These are phyloP conservation scores for Penicillium occitanis DNA, from an alignment of 2,329 filamentous ascomycete species.

Conservation along the genomic window DNA sequence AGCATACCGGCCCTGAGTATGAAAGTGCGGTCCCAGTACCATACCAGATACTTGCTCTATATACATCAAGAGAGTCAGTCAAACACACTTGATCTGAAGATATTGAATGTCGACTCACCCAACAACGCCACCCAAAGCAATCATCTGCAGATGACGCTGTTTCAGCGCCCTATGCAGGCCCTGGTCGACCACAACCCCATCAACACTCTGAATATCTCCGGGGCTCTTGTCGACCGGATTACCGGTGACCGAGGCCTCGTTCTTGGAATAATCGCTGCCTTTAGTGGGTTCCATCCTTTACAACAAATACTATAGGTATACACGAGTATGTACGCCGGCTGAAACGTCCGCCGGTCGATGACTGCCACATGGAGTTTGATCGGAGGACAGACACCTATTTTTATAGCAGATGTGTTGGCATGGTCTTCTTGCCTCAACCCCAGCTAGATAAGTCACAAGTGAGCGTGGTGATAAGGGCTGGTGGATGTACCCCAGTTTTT, in stretches of 20 bases:
- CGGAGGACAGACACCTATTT: conserved; percentile 1
- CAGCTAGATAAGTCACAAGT: background rate
- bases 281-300: background rate
- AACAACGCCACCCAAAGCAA: conserved; percentile 18
- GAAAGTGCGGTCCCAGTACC: conserved; percentile 19
- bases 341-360: background rate
- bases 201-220: conserved; percentile 7
- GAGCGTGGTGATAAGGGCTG: conserved; percentile 4
- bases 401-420: background rate
- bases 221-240: conserved; percentile 6
- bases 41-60: conserved; percentile 21
- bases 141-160: conserved; percentile 19
- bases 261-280: conserved; percentile 6
- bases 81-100: background rate
- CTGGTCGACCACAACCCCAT: conserved; percentile 13
- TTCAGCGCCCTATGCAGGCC: conserved; percentile 17
- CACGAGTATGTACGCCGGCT: conserved; percentile 1
- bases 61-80: background rate
- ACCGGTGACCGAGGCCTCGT: background rate
- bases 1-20: conserved; percentile 19
- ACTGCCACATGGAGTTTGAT: background rate
- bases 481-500: conserved; percentile 14
- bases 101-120: background rate
- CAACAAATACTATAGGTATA: background rate
- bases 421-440: conserved; percentile 4